Conservation (phyloP, 192 early-diverging fungal species). For the Podochytrium sp. region DNA sequence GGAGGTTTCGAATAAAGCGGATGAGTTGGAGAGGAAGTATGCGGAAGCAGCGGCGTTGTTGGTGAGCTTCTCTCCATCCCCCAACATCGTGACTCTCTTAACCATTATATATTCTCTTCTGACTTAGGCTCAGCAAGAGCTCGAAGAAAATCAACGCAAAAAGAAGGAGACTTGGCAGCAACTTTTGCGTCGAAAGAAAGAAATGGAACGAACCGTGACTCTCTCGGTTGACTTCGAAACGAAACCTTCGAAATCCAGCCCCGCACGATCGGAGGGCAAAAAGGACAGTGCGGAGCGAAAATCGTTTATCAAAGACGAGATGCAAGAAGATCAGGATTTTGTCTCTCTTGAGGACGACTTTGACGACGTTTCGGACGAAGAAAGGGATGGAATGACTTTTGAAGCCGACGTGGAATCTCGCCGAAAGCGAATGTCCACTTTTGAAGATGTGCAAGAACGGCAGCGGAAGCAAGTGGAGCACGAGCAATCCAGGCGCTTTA, state of each 20-base stretch:
- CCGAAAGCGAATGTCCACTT: not conserved
- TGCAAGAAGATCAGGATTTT: not conserved
- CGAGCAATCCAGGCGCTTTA: too few species aligned
- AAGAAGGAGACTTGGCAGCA: not conserved
- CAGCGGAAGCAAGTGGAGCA: not conserved
- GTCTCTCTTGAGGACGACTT: not conserved
- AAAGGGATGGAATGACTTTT: not conserved
- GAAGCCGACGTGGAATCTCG: not conserved
- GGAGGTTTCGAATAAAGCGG: not conserved
- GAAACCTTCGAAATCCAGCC: too few species aligned
- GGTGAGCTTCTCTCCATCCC: too few species aligned
- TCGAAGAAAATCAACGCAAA: not conserved
- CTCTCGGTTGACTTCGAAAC: too few species aligned
- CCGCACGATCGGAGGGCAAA: not conserved
- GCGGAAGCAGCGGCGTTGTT: too few species aligned
- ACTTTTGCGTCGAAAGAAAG: not conserved
- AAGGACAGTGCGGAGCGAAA: not conserved
- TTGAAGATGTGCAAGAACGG: not conserved
- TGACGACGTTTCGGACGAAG: not conserved
- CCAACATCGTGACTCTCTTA: too few species aligned
- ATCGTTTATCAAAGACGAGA: not conserved
- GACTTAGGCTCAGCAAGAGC: not conserved
- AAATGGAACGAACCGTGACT: not conserved
- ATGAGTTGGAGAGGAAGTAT: constrained; percentile 9
- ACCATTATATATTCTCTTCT: not conserved